Evolutionary conservation across 768 basidiomycete genomes (phyloP).

Genomic region (Rhodotorula sphaerocarpa): DNA sequence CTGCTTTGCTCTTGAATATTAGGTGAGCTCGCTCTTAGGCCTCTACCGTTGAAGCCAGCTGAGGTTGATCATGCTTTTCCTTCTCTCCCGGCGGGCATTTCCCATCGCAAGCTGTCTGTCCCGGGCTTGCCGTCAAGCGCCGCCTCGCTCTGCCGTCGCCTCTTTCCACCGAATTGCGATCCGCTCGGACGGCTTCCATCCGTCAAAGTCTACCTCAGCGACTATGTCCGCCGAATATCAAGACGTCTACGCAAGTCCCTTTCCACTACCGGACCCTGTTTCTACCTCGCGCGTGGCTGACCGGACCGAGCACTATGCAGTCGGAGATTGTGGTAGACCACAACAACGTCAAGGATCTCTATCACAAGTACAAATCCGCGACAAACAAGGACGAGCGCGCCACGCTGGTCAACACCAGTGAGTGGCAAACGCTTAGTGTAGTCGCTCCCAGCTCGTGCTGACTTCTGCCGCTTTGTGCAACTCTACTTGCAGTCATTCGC

Average conservation of each 20-base stretch:
- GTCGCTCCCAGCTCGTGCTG: too few species aligned
- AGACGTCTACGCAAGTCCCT: constrained; percentile 4
- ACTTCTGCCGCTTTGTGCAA: neutral
- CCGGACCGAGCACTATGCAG: neutral
- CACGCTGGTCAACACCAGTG: constrained; percentile 12
- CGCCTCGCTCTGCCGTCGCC: too few species aligned
- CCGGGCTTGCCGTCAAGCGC: too few species aligned
- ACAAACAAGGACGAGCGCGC: neutral
- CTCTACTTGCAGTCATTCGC: constrained; percentile 8
- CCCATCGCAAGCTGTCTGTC: too few species aligned
- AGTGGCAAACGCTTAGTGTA: neutral
- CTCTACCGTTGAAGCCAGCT: too few species aligned
- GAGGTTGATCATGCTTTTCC: too few species aligned
- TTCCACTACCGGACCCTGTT: neutral
- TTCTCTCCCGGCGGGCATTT: too few species aligned
- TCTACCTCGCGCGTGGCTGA: neutral
- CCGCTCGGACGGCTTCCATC: too few species aligned
- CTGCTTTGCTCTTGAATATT: neutral
- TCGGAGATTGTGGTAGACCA: constrained; percentile 14
- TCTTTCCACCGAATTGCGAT: too few species aligned
- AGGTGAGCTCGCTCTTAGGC: too few species aligned
- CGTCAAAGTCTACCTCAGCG: too few species aligned
- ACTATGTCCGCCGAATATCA: too few species aligned
- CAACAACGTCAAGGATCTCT: constrained; percentile 18
- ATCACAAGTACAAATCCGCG: neutral